These are phyloP conservation scores for Tylopilus balloui DNA, from an alignment of 768 basidiomycete species.

Conservation along the genomic window DNA sequence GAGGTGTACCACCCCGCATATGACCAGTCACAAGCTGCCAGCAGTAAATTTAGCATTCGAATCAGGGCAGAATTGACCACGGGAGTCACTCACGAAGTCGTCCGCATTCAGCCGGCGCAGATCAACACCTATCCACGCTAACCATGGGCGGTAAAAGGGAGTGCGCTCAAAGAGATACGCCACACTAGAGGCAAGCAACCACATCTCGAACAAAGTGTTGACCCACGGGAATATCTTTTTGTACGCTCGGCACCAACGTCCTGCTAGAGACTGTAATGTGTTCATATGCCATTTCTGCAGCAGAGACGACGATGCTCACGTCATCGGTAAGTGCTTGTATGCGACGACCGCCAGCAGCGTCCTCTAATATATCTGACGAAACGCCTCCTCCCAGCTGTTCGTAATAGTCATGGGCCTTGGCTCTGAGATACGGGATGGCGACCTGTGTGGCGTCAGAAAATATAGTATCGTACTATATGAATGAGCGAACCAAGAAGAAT, in stretches of 20 bases:
- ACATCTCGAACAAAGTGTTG: conserved; percentile 74
- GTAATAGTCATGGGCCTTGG: conserved; percentile 86
- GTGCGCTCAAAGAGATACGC: conserved; percentile 88
- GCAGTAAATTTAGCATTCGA: neutral
- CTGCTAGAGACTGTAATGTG: conserved; percentile 43
- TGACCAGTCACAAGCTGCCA: conserved; percentile 15
- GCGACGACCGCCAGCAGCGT: conserved; percentile 43
- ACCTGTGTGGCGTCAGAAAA: conserved; percentile 39
- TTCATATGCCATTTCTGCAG: conserved; percentile 3
- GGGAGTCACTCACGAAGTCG: conserved; percentile 58
- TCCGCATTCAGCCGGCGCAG: conserved; percentile 74
- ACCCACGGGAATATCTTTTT: conserved; percentile 78
- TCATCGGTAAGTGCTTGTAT: conserved; percentile 47
- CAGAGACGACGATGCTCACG: conserved; percentile 34
- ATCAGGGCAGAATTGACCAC: neutral
- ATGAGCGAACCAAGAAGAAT: conserved; percentile 65
- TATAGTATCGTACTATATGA: neutral
- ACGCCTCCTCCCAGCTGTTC: conserved; percentile 85
- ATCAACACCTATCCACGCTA: conserved; percentile 79
- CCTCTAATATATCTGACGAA: conserved; percentile 60
- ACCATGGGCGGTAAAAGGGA: conserved; percentile 87
- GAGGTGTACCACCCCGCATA: conserved; percentile 16
- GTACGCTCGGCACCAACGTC: conserved; percentile 56
- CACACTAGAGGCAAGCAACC: conserved; percentile 79
- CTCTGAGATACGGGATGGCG: conserved; percentile 82